Percentiles rank a stretch among this genome's conserved stretches.
Evolutionary conservation across 2,329 filamentous ascomycete genomes (phyloP).

Genomic region (Phialophora macrospora): DNA sequence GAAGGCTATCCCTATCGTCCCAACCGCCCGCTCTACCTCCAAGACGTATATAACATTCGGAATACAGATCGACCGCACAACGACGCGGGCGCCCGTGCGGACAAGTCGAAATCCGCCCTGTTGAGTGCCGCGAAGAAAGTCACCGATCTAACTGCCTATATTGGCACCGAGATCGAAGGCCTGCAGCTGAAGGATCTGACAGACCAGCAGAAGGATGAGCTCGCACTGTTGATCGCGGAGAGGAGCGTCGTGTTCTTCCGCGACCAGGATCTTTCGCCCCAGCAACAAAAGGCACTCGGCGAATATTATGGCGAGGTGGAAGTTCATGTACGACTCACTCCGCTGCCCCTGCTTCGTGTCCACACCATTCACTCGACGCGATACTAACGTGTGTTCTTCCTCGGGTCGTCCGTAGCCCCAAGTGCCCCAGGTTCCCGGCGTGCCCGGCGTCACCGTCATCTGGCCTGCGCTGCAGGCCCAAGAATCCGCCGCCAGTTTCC

Average conservation of each 20-base stretch:
- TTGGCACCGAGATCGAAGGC: slow-evolving; percentile 50
- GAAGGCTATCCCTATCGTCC: slow-evolving; percentile 74
- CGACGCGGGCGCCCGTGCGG: slow-evolving; percentile 68
- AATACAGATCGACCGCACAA: slow-evolving; percentile 60
- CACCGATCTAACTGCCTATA: slow-evolving; percentile 55
- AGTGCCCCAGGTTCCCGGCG: slow-evolving; percentile 59
- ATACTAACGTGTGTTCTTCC: slow-evolving; percentile 34
- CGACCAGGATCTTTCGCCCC: slow-evolving; percentile 53
- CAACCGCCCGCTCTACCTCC: slow-evolving; percentile 67
- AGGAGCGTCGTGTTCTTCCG: slow-evolving; percentile 59
- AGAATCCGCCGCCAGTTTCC: slow-evolving; percentile 68
- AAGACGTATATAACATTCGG: slow-evolving; percentile 71
- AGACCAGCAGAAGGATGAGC: slow-evolving; percentile 67
- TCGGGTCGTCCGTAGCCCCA: slow-evolving; percentile 62
- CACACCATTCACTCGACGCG: slow-evolving; percentile 40
- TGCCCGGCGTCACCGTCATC: slow-evolving; percentile 61
- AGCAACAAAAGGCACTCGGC: slow-evolving; percentile 43
- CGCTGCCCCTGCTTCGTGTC: slow-evolving; percentile 40
- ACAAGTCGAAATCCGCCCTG: slow-evolving; percentile 52
- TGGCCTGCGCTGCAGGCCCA: slow-evolving; percentile 55
- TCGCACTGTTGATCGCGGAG: slow-evolving; percentile 58
- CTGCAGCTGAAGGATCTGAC: slow-evolving; percentile 60
- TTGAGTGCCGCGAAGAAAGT: slow-evolving; percentile 50
- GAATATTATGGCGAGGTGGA: slow-evolving; percentile 50
- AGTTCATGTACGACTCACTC: slow-evolving; percentile 51